Percentiles rank a stretch among this genome's conserved stretches.
phyloP scores from a whole-genome alignment of 2,329 filamentous ascomycete genomes.

The Colletotrichum navitas region DNA sequence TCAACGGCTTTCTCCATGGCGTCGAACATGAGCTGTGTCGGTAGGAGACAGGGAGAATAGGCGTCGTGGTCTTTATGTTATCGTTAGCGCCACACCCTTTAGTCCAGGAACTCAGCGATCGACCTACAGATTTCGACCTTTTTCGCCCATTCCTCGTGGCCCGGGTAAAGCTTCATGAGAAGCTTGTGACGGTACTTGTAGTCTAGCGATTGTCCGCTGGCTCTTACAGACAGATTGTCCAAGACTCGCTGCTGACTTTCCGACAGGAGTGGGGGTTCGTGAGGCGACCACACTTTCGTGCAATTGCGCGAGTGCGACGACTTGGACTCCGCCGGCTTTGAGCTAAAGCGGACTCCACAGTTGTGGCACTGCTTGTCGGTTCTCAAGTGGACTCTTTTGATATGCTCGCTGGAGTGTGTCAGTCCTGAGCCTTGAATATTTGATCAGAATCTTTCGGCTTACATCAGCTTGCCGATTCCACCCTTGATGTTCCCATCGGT shows the following conservation, averaged over 20 bases:
- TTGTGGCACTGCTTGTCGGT: constrained; percentile 40
- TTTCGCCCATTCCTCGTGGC: constrained; percentile 38
- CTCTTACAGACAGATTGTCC: constrained; percentile 35
- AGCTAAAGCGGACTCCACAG: constrained; percentile 35
- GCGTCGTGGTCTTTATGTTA: constrained; percentile 30
- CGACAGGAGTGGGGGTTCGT: constrained; percentile 30
- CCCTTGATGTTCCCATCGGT: constrained; percentile 41
- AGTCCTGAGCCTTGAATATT: constrained; percentile 9
- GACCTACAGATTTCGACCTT: constrained; percentile 38
- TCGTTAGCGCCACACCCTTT: not conserved
- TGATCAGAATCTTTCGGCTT: constrained; percentile 1
- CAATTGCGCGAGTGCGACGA: constrained; percentile 36
- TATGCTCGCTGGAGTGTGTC: constrained; percentile 30
- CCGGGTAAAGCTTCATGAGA: constrained; percentile 39
- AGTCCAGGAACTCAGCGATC: not conserved
- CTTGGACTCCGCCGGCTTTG: constrained; percentile 38
- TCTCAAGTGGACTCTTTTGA: constrained; percentile 39
- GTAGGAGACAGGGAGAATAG: constrained; percentile 36
- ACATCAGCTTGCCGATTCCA: constrained; percentile 40
- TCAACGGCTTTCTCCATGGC: constrained; percentile 39
- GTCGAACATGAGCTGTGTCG: constrained; percentile 38
- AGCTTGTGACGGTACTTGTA: constrained; percentile 40
- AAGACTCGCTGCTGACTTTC: constrained; percentile 36
- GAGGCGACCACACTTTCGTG: constrained; percentile 31
- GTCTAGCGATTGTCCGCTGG: constrained; percentile 34